A percentile compares a stretch with the other conserved stretches of the same genome.
Conservation (phyloP, 768 basidiomycete species). For the Harrya chromipes region DNA sequence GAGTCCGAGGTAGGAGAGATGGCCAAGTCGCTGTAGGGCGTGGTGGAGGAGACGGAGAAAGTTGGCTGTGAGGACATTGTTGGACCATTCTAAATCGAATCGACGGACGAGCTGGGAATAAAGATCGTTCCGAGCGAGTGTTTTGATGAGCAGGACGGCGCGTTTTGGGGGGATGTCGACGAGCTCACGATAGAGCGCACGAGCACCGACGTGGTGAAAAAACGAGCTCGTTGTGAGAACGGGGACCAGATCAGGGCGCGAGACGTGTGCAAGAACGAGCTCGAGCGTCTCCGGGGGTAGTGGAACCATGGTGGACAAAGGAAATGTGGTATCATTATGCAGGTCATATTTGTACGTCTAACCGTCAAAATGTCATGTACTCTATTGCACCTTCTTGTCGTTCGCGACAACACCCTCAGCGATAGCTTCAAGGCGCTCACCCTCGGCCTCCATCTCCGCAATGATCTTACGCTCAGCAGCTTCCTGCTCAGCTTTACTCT, state of each 20-base stretch:
- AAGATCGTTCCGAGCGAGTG: constrained; percentile 37
- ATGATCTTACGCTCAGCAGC: constrained; percentile 60
- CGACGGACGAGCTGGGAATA: constrained; percentile 42
- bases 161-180: constrained; percentile 28
- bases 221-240: constrained; percentile 23
- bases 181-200: constrained; percentile 39
- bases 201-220: constrained; percentile 30
- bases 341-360: constrained; percentile 7
- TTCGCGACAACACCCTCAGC: constrained; percentile 34
- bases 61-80: constrained; percentile 40
- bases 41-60: constrained; percentile 49
- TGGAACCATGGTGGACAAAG: too few relatives aligned
- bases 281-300: constrained; percentile 40
- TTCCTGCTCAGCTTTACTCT: constrained; percentile 49
- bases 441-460: constrained; percentile 72
- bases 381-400: constrained; percentile 30
- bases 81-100: constrained; percentile 44
- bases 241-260: constrained; percentile 24
- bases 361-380: neutral
- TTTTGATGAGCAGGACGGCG: constrained; percentile 38
- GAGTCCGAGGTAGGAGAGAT: constrained; percentile 43
- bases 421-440: constrained; percentile 62
- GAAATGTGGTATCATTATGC: constrained; percentile 5
- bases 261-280: constrained; percentile 26
- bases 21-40: constrained; percentile 38